Percentiles rank a stretch among this genome's conserved stretches.
Conservation (phyloP, 371 early-diverging fungal species). For the Funneliformis caledonium region DNA sequence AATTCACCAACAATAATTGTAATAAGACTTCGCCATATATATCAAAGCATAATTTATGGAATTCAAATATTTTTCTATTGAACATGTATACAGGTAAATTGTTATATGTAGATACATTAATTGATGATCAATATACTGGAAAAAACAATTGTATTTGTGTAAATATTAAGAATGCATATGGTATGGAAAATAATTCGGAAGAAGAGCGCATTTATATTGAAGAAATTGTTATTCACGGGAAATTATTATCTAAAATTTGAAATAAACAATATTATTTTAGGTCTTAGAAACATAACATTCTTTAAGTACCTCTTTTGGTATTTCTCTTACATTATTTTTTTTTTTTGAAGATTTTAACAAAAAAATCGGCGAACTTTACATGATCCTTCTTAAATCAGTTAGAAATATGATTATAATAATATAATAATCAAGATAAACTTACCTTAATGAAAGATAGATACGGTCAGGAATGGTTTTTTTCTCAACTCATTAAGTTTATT, state of each 20-base stretch:
- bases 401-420: no score
- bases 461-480: no score
- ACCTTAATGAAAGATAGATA: no score
- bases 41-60: not conserved
- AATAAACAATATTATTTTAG: no score
- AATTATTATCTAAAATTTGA: not conserved
- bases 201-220: not conserved
- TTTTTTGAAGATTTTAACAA: no score
- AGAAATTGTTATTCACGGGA: not conserved
- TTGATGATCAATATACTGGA: not conserved
- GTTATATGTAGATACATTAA: not conserved
- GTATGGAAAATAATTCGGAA: not conserved
- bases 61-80: not conserved
- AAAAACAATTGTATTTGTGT: not conserved
- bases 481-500: no score
- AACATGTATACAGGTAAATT: not conserved
- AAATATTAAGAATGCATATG: not conserved
- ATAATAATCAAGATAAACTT: no score
- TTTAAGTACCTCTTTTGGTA: no score
- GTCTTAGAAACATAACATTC: no score
- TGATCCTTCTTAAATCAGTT: no score
- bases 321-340: no score
- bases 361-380: no score
- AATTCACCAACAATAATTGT: not conserved
- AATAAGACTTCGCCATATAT: not conserved